phyloP scores from a whole-genome alignment of 148 eudicot genomes.

The Nepenthes mirabilis region DNA sequence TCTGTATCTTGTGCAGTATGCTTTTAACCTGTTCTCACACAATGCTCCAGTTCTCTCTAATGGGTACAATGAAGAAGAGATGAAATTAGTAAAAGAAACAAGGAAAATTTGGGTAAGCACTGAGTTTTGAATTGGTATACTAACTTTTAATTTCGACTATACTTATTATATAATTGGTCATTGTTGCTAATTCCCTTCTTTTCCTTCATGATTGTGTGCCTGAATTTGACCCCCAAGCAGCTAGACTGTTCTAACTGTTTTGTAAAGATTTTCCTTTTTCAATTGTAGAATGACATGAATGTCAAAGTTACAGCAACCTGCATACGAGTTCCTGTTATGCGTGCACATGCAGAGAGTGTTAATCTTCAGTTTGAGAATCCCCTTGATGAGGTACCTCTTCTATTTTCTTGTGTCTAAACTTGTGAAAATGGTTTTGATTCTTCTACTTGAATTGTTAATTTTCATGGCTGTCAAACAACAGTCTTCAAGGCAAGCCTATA shows the following conservation, averaged over 20 bases:
- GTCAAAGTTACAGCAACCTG: slow-evolving; percentile 85
- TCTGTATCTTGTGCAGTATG: slow-evolving; percentile 56
- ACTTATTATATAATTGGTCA: background rate
- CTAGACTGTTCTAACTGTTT: background rate
- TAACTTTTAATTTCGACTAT: background rate
- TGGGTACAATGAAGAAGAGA: slow-evolving; percentile 98
- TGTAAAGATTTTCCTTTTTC: background rate
- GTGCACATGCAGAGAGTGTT: slow-evolving; percentile 90
- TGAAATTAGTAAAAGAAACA: slow-evolving; percentile 95
- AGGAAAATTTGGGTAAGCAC: slow-evolving; percentile 93
- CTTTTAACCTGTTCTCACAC: slow-evolving; percentile 96
- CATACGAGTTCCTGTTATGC: slow-evolving; percentile 86
- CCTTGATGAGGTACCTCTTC: slow-evolving; percentile 77
- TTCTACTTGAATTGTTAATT: background rate
- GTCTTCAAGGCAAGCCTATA: too few species aligned
- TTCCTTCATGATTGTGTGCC: background rate
- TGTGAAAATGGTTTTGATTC: background rate
- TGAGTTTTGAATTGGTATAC: background rate
- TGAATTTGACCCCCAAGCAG: background rate
- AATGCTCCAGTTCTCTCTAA: slow-evolving; percentile 84
- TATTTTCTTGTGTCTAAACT: background rate
- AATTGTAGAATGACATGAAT: slow-evolving; percentile 44
- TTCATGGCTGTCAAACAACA: too few species aligned
- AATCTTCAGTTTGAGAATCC: slow-evolving; percentile 90
- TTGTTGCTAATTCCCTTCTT: background rate